Evolutionary conservation across 495 filamentous ascomycete species (phyloP).

Genomic region (Penicillium parvum): DNA sequence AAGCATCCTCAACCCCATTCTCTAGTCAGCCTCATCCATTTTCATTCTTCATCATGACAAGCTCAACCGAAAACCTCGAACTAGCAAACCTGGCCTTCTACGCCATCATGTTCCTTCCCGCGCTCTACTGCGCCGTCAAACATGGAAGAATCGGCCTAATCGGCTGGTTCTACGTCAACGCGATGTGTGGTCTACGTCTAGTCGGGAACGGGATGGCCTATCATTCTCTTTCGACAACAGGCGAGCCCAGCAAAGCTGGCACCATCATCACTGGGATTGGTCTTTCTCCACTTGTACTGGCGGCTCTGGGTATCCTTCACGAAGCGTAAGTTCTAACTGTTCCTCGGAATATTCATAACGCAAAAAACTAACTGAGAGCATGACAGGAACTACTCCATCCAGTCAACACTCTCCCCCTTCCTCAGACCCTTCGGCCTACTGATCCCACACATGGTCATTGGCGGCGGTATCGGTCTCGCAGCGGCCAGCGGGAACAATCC

Average conservation of each 20-base stretch:
- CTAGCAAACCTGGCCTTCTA: slow-evolving; percentile 35
- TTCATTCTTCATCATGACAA: slow-evolving; percentile 1
- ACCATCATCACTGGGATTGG: slow-evolving; percentile 38
- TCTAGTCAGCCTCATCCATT: background rate
- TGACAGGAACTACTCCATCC: slow-evolving; percentile 11
- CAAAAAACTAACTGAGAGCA: background rate
- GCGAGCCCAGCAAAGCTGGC: slow-evolving; percentile 15
- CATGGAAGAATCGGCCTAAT: slow-evolving; percentile 34
- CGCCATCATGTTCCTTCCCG: slow-evolving; percentile 24
- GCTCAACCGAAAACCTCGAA: slow-evolving; percentile 22
- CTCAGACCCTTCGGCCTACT: background rate
- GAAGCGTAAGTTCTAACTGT: slow-evolving; percentile 30
- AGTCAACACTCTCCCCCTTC: background rate
- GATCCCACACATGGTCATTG: slow-evolving; percentile 9
- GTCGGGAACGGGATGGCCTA: slow-evolving; percentile 32
- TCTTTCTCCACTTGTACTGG: slow-evolving; percentile 38
- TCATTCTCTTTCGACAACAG: slow-evolving; percentile 13
- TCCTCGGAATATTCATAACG: background rate
- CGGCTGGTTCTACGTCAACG: slow-evolving; percentile 37
- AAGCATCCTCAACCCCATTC: too few species aligned
- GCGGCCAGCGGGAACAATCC: slow-evolving; percentile 6
- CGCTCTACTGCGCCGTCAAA: slow-evolving; percentile 27
- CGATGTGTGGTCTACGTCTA: slow-evolving; percentile 35
- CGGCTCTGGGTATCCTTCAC: slow-evolving; percentile 32
- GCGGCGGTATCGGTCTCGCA: slow-evolving; percentile 11